Evolutionary conservation across 176 grass and related monocot genomes (phyloP).

Genomic region (Ensete glaucum): DNA sequence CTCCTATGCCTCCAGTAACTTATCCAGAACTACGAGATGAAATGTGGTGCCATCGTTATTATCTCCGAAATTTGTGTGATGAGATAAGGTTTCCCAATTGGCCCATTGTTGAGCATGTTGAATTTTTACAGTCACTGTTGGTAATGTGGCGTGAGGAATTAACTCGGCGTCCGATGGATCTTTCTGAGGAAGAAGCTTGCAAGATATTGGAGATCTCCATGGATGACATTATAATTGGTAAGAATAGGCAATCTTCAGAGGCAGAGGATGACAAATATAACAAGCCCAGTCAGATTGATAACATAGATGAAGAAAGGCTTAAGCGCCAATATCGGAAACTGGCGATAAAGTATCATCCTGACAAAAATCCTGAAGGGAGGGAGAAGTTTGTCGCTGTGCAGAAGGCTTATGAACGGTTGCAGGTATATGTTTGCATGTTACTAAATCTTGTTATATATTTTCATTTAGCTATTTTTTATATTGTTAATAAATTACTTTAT

Average conservation of each 20-base stretch:
- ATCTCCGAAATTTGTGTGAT: slow-evolving; percentile 93
- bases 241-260: slow-evolving; percentile 46
- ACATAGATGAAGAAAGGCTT: slow-evolving; percentile 98
- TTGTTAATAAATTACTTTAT: background rate
- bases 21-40: slow-evolving; percentile 95
- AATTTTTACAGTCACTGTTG: slow-evolving; percentile 90
- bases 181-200: slow-evolving; percentile 96
- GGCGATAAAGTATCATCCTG: slow-evolving; percentile 97
- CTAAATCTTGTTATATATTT: background rate
- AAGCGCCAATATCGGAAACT: slow-evolving; percentile 96
- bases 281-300: slow-evolving; percentile 45
- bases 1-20: slow-evolving; percentile 97
- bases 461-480: background rate
- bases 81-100: slow-evolving; percentile 98
- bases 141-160: slow-evolving; percentile 99
- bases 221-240: slow-evolving; percentile 71
- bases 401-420: slow-evolving; percentile 97
- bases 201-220: slow-evolving; percentile 95
- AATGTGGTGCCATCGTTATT: slow-evolving; percentile 99
- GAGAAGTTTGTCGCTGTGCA: slow-evolving; percentile 98
- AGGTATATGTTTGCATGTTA: slow-evolving; percentile 34
- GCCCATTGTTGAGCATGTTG: slow-evolving; percentile 97
- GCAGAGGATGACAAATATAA: slow-evolving; percentile 23
- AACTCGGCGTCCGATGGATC: slow-evolving; percentile 95
- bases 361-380: slow-evolving; percentile 97